A percentile compares a stretch with the other conserved stretches of the same genome.
Evolutionary conservation across 495 filamentous ascomycete species (phyloP).

Genomic region (Penicillium desertorum): DNA sequence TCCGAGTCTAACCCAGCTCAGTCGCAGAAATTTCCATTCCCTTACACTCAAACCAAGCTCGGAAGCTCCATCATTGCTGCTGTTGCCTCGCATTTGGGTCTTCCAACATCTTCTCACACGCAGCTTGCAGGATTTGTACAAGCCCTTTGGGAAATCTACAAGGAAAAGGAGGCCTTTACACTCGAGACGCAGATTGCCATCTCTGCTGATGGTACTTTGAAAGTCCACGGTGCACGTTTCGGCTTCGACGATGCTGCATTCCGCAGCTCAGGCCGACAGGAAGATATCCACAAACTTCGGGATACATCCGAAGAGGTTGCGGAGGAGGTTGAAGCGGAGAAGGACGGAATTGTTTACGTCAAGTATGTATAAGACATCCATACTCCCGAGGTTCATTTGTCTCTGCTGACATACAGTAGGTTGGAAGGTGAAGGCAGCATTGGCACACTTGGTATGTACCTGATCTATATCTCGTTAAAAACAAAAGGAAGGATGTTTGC

Average conservation of each 20-base stretch:
- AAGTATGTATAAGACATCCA: constrained; percentile 35
- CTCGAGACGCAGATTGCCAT: constrained; percentile 51
- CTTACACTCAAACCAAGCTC: constrained; percentile 45
- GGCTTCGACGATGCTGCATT: constrained; percentile 80
- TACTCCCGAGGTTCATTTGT: background rate
- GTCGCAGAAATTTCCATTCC: constrained; percentile 60
- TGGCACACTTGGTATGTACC: constrained; percentile 59
- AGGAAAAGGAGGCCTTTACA: constrained; percentile 65
- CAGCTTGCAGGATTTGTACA: constrained; percentile 53
- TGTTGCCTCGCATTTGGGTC: constrained; percentile 52
- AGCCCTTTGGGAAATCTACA: constrained; percentile 60
- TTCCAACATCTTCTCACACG: constrained; percentile 42
- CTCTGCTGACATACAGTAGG: constrained; percentile 27
- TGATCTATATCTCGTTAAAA: background rate
- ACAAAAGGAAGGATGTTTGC: background rate
- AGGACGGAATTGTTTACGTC: constrained; percentile 72
- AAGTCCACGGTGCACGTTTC: constrained; percentile 55
- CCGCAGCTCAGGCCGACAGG: constrained; percentile 62
- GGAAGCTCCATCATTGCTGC: constrained; percentile 35
- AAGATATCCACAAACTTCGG: constrained; percentile 59
- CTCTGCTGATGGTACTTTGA: constrained; percentile 39
- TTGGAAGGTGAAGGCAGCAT: constrained; percentile 54
- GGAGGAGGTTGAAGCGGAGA: constrained; percentile 65
- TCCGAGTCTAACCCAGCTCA: constrained; percentile 36
- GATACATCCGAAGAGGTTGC: constrained; percentile 51